These are phyloP conservation scores for Aristolochia contorta DNA, from an alignment of 164 flowering plant species.

Conservation along the genomic window DNA sequence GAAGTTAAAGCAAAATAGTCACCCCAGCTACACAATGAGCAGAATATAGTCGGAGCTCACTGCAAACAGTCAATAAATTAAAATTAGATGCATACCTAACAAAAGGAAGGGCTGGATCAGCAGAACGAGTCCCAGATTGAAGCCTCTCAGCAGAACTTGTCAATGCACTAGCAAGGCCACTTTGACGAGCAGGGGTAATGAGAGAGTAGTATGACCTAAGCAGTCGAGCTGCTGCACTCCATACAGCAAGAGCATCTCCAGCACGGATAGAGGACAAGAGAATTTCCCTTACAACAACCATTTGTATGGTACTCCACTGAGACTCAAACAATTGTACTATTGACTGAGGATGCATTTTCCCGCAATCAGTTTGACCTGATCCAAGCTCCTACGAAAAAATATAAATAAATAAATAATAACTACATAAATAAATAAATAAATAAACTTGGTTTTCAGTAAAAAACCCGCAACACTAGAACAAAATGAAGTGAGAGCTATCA, in stretches of 20 bases:
- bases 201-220: constrained; percentile 94
- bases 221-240: constrained; percentile 99
- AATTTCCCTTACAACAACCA: constrained; percentile 96
- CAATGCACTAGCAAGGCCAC: constrained; percentile 93
- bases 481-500: no score
- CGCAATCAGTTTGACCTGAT: constrained; percentile 40
- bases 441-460: background rate
- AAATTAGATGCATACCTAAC: constrained; percentile 44
- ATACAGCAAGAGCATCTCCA: constrained; percentile 97
- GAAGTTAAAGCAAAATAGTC: no score
- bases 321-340: constrained; percentile 83
- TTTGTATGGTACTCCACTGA: constrained; percentile 98
- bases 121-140: constrained; percentile 89
- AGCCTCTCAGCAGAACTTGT: constrained; percentile 77
- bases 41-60: no score
- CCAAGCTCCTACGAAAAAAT: constrained; percentile 36
- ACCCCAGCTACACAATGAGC: no score
- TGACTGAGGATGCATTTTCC: constrained; percentile 65
- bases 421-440: constrained; percentile 8
- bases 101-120: constrained; percentile 96
- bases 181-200: constrained; percentile 93
- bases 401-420: no score
- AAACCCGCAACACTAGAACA: background rate
- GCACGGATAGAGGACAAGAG: constrained; percentile 91
- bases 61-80: background rate